Evolutionary conservation across 371 early-diverging fungal genomes (phyloP), one percentile per base, ranked within the genome.

Genomic region (Chytridium lagenaria): DNA sequence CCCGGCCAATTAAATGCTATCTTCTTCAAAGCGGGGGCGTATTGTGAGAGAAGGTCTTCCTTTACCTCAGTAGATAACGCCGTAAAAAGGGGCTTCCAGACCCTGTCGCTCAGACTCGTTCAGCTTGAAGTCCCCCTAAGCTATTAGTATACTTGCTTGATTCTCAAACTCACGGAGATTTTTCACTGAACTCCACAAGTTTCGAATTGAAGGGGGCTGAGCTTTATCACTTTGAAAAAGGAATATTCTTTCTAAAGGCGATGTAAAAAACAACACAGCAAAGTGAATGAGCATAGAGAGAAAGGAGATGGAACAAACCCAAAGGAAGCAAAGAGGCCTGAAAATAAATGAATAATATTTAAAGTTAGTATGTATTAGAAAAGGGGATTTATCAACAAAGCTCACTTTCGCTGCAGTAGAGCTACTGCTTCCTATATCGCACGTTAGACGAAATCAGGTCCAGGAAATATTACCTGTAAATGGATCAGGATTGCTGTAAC

Each of bases 221-320:
- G 12, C 7, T 44, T 44, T 7, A 44, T 44, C 19, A 44, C 44
- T 52, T 52, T 52, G 55, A 52, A 52, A 26, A 26, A 52, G 23
- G 55, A 52, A 52, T 52, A 52, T 52, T 52, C 55, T n/a, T 23
- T 12, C 55, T 52, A 52, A 52, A 12, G 12, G 44, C 44, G 44
- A 44, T 7, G 7, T 44, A 7, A 19, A 19, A 44, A 19, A 44
- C 7, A 44, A 15, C 7, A 52, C 23, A 5, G 12, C 26, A 52
- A 26, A 52, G 26, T 5, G 23, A 52, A 10, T 52, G n/a, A 22
- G 23, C 55, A 5, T 52, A 23, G 5, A 23, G 55, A 22, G 23
- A 23, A 5, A 52, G 7, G 55, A 5, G 12, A 7, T 52, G 44
- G 12, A 7, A 44, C 7, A 12, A 19, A 44, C 7, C 19, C 19